These are phyloP conservation scores for Calocybe gangraenosa DNA, from an alignment of 768 basidiomycete genomes.

Conservation along the genomic window DNA sequence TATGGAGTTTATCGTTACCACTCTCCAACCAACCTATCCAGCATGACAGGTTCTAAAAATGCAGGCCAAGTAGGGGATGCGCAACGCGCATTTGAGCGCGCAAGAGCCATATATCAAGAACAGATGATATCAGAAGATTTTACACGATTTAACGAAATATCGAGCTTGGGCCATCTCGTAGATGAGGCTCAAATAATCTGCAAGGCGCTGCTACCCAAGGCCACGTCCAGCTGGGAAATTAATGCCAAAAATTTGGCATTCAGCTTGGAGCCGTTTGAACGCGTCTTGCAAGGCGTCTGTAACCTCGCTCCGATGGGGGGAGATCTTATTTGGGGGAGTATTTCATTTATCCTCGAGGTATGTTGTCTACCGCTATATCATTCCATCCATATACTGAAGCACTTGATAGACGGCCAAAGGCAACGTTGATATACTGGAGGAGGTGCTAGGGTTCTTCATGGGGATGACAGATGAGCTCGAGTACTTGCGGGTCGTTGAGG, in stretches of 20 bases:
- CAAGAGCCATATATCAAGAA: too few species aligned
- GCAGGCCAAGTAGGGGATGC: too few species aligned
- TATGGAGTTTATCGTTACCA: too few species aligned
- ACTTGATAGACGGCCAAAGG: not conserved
- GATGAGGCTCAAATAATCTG: too few species aligned
- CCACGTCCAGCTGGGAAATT: not conserved
- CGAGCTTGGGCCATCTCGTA: too few species aligned
- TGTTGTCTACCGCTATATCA: not conserved
- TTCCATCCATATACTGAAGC: not conserved
- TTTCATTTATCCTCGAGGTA: conserved; percentile 4
- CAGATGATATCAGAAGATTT: too few species aligned
- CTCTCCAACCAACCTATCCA: too few species aligned
- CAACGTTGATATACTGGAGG: not conserved
- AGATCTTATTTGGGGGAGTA: conserved; percentile 5
- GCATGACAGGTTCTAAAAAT: too few species aligned
- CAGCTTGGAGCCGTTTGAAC: not conserved
- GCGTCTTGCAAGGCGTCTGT: not conserved
- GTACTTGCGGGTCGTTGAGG: not conserved
- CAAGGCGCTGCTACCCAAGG: too few species aligned
- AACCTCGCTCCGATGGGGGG: not conserved
- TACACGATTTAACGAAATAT: too few species aligned
- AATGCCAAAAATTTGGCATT: not conserved
- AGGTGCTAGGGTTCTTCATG: not conserved
- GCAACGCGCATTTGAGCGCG: too few species aligned
- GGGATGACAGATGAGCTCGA: conserved; percentile 1